Conservation (phyloP, 345 rosid species). For the Combretum micranthum region DNA sequence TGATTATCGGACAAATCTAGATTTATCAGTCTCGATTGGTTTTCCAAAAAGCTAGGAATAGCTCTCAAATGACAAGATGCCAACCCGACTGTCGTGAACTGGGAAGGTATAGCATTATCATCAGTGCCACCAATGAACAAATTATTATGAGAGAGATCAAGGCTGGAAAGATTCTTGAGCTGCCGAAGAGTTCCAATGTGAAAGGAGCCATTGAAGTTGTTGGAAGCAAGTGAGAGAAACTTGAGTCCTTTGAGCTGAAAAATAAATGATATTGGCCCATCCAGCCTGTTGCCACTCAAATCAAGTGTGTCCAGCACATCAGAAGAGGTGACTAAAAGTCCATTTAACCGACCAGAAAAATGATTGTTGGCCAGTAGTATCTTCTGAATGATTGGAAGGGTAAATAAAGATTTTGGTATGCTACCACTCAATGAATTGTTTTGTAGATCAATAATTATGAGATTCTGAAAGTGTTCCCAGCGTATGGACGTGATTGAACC, state of each 20-base stretch:
- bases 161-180: constrained; percentile 18
- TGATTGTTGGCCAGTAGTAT: constrained; percentile 18
- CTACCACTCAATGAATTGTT: constrained; percentile 14
- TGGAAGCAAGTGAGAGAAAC: constrained; percentile 27
- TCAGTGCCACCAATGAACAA: constrained; percentile 16
- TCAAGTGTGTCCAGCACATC: constrained; percentile 26
- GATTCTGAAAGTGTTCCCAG: constrained; percentile 20
- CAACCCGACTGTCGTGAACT: constrained; percentile 19
- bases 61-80: constrained; percentile 32
- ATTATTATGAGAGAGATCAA: constrained; percentile 33
- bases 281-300: constrained; percentile 32
- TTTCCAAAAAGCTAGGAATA: constrained; percentile 27
- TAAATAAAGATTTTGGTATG: constrained; percentile 19
- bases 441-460: constrained; percentile 19
- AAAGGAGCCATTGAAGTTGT: constrained; percentile 34
- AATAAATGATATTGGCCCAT: constrained; percentile 27
- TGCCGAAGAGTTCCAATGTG: constrained; percentile 13
- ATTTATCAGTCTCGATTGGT: constrained; percentile 3
- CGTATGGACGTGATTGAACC: constrained; percentile 17
- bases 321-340: constrained; percentile 2
- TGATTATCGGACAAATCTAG: constrained; percentile 43
- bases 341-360: constrained; percentile 21
- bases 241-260: constrained; percentile 18
- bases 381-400: constrained; percentile 9
- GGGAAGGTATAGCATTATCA: constrained; percentile 1